Evolutionary conservation across 2,329 filamentous ascomycete genomes (phyloP).

Genomic region (Phaeoacremonium minimum): DNA sequence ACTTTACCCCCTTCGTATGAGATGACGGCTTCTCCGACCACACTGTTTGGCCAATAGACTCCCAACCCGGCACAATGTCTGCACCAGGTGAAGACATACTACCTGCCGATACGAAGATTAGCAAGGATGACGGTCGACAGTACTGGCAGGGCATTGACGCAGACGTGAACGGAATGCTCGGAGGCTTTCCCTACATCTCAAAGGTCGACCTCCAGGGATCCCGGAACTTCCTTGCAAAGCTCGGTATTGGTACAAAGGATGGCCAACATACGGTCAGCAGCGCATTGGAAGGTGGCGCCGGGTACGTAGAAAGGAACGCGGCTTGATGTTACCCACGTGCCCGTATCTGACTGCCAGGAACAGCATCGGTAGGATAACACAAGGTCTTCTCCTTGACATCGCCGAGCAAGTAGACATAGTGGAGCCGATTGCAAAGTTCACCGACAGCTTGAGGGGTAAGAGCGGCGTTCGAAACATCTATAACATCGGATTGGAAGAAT

Average conservation of each 20-base stretch:
- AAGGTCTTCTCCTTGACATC: slow-evolving; percentile 67
- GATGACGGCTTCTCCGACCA: no score
- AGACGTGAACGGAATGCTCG: slow-evolving; percentile 70
- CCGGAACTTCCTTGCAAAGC: slow-evolving; percentile 65
- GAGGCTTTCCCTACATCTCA: slow-evolving; percentile 62
- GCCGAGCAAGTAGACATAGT: slow-evolving; percentile 75
- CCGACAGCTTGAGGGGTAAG: slow-evolving; percentile 51
- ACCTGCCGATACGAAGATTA: slow-evolving; percentile 25
- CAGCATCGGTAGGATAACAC: slow-evolving; percentile 79
- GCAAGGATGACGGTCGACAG: slow-evolving; percentile 26
- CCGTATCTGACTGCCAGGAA: no score
- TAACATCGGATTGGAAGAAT: slow-evolving; percentile 71
- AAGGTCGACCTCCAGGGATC: slow-evolving; percentile 69
- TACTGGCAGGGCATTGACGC: slow-evolving; percentile 45
- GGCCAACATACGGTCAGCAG: slow-evolving; percentile 19
- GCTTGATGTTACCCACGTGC: no score
- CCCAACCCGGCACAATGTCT: slow-evolving; percentile 7
- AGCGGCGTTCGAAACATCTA: slow-evolving; percentile 60
- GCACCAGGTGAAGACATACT: slow-evolving; percentile 1
- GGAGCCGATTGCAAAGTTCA: slow-evolving; percentile 82
- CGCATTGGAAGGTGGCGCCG: slow-evolving; percentile 35
- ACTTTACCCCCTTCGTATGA: no score
- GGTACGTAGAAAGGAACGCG: no score
- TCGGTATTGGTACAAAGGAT: slow-evolving; percentile 42
- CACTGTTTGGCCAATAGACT: no score